Percentiles rank a stretch among this genome's conserved stretches.
Conservation (phyloP, 306 rosid species). For the Glycine tomentella region DNA sequence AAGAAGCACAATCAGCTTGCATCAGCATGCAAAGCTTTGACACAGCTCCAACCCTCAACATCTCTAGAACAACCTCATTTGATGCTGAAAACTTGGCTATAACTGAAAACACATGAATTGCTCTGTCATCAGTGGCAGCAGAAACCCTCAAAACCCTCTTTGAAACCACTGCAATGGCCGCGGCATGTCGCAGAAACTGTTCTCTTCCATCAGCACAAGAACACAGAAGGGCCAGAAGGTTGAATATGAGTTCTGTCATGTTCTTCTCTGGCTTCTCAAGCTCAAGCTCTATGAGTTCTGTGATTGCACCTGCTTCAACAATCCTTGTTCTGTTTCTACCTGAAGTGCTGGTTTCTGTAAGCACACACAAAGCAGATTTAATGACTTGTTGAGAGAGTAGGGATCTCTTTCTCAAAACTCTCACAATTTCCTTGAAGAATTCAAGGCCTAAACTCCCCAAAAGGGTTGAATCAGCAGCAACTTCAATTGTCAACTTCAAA, state of each 20-base stretch:
- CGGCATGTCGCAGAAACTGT: constrained; percentile 61
- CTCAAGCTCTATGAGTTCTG: constrained; percentile 63
- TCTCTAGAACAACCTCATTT: constrained; percentile 61
- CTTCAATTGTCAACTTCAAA: constrained; percentile 52
- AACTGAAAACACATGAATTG: constrained; percentile 55
- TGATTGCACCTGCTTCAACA: constrained; percentile 64
- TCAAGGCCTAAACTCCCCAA: constrained; percentile 57
- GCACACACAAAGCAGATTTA: constrained; percentile 58
- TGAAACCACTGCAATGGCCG: constrained; percentile 68
- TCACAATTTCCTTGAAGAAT: constrained; percentile 59
- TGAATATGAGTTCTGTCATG: constrained; percentile 62
- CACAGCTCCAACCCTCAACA: constrained; percentile 82
- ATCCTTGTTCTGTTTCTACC: constrained; percentile 67
- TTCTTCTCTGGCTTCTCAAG: constrained; percentile 59
- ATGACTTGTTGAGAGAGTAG: constrained; percentile 48
- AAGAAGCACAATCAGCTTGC: constrained; percentile 69
- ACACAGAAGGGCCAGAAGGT: constrained; percentile 65
- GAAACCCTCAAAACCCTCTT: constrained; percentile 82
- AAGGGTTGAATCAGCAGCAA: constrained; percentile 38
- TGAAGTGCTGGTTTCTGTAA: constrained; percentile 52
- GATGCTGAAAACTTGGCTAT: constrained; percentile 61
- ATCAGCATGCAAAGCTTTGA: constrained; percentile 88
- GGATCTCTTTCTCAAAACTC: constrained; percentile 43
- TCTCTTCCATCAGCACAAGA: constrained; percentile 77
- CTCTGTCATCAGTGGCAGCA: constrained; percentile 59